Base-by-base conservation (phyloP, 164 flowering plant species). In the Cinnamomum chago region DNA sequence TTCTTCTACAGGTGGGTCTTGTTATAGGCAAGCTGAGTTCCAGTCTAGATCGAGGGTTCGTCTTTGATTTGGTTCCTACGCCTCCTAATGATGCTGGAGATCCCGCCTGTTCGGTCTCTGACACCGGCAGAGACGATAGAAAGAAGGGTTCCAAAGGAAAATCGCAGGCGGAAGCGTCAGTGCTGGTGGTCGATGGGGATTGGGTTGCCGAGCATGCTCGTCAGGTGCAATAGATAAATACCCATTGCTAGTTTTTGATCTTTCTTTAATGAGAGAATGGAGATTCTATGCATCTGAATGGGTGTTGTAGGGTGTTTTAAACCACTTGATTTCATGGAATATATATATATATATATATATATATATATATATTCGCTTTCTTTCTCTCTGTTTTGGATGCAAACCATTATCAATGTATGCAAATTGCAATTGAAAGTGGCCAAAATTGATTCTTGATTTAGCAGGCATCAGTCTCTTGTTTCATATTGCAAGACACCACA, bases 201-300 rank as follows among this genome's bases (percentile, higher is more conserved):
- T 95, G 98, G 98, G 88, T 95, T 25, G 86, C 90, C 62, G 97
- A 95, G 75, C 97, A 92, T 47, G 93, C 97, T 73, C 91, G 97
- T 40, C 97, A 94, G 95, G 98, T 92, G 20, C 4, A 40, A 40
- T 22, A 50, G 2, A 22, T 40, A 13, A 23, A n/a, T 3, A 24
- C 70, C 33, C 18, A 6, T 40, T n/a, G 33, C 55, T n/a, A 51
- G 13, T 30, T 14, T 52, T 76, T 76, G 58, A 12, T 50, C 12
- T 60, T n/a, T 69, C 33, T 11, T 13, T 0, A 40, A 9, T 40
- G 47, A 9, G 47, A 9, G 10, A 40, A 40, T 40, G 14, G 67
- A 24, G 0, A 73, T 47, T 64, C 17, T 7, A 40, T 40, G 11
- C 47, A 40, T 22, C 14, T 64, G 28, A 25, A n/a, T 64, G 24